phyloP scores from a whole-genome alignment of 176 grass and related monocot species.

The Ananas comosus region DNA sequence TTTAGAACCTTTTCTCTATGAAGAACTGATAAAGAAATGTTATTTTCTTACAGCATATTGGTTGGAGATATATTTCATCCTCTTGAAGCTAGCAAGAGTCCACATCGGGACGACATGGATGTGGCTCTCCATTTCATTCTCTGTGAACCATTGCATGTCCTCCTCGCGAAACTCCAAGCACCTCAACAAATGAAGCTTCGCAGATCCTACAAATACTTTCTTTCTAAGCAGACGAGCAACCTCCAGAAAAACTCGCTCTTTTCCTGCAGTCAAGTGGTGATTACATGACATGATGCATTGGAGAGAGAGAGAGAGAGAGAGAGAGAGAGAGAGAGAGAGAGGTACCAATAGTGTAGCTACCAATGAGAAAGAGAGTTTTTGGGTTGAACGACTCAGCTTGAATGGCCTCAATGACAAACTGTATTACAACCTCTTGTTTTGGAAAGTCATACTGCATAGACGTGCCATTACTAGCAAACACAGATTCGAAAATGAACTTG shows the following conservation, averaged over 20 bases:
- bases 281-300: background rate
- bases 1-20: background rate
- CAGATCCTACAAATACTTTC: conserved; percentile 80
- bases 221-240: conserved; percentile 73
- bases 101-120: conserved; percentile 99
- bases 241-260: conserved; percentile 80
- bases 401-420: conserved; percentile 93
- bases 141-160: conserved; percentile 82
- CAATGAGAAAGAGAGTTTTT: conserved; percentile 89
- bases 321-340: conserved; percentile 7
- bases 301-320: background rate
- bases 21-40: background rate
- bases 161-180: conserved; percentile 64
- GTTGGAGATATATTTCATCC: conserved; percentile 65
- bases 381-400: conserved; percentile 97
- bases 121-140: conserved; percentile 83
- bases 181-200: conserved; percentile 64
- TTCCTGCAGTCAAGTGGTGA: conserved; percentile 29
- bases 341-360: conserved; percentile 94
- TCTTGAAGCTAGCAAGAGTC: conserved; percentile 91
- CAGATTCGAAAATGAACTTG: background rate
- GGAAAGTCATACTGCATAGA: conserved; percentile 85
- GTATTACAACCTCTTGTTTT: conserved; percentile 74
- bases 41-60: conserved; percentile 71
- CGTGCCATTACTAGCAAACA: background rate